Evolutionary conservation across 352 stramenopile genomes (phyloP), one percentile per base, ranked within the genome.

Genomic region (Phytophthora sojae): DNA sequence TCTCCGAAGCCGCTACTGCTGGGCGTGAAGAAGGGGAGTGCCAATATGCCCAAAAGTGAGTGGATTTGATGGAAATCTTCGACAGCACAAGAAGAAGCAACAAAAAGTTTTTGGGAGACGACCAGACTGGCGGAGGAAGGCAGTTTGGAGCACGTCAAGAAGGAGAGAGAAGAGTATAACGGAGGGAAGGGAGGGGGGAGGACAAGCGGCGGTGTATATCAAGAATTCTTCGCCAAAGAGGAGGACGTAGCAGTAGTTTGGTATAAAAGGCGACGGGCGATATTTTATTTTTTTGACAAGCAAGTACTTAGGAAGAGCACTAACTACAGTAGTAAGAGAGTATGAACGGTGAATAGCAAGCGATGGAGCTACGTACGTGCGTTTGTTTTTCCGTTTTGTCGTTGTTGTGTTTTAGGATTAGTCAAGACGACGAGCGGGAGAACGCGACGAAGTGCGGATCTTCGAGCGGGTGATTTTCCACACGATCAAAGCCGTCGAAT

Each of bases 381-480:
- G 23, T 52, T 30, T 26, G 15, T 42, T 12, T 51, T 12, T 44
- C 14, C 8, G 4, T 55, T 12, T 19, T 15, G 25, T 32, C 35
- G 29, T 25, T 25, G 2, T 70, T 6, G 14, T 23, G 32, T 64
- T 50, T 53, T 11, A 7, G 12, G 29, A 21, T 21, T 21, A 15
- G 6, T 65, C 37, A 65, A 19, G 35, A 62, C 19, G 57, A n/a
- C 42, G 63, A 68, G 25, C 54, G 66, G 64, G 77, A 73, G 56
- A 93, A 93, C 0, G 88, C 85, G 4, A 79, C 80, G 19, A 91
- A 93, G 6, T 86, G 80, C 6, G 88, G 83, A 56, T 93, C 79
- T 74, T 95, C 83, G 2, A 93, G 73, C 2, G 76, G 67, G 47
- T 94, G 79, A 1, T 25, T 55, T 3, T 52, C 49, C 15, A 93